phyloP scores from a whole-genome alignment of 2,329 filamentous ascomycete species.

The Exophiala xenobiotica region DNA sequence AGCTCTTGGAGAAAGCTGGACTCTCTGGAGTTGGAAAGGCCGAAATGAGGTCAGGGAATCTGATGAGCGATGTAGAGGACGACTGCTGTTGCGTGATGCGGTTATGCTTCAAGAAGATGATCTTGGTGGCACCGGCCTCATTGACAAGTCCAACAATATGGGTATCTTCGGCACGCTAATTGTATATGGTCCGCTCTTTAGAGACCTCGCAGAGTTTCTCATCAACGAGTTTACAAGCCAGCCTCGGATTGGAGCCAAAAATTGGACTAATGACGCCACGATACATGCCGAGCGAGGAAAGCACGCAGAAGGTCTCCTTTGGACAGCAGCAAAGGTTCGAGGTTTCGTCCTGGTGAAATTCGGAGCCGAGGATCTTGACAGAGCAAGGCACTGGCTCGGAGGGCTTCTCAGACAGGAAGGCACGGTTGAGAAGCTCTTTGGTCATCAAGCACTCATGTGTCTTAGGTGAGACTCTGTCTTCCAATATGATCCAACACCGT shows the following conservation, averaged over 20 bases:
- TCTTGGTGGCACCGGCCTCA: slow-evolving; percentile 36
- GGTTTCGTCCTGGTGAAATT: slow-evolving; percentile 92
- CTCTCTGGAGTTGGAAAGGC: slow-evolving; percentile 73
- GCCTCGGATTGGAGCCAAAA: slow-evolving; percentile 77
- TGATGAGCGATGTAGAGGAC: slow-evolving; percentile 53
- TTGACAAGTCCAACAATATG: slow-evolving; percentile 41
- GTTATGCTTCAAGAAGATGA: slow-evolving; percentile 67
- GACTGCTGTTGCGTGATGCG: slow-evolving; percentile 80
- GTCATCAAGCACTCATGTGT: slow-evolving; percentile 77
- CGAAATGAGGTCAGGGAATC: slow-evolving; percentile 71
- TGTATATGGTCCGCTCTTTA: slow-evolving; percentile 70
- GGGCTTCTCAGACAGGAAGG: slow-evolving; percentile 73
- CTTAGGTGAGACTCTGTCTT: slow-evolving; percentile 50
- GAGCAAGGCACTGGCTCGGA: slow-evolving; percentile 75
- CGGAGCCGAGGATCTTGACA: slow-evolving; percentile 77
- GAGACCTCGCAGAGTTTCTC: slow-evolving; percentile 69
- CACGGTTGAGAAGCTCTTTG: slow-evolving; percentile 69
- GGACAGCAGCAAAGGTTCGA: slow-evolving; percentile 77
- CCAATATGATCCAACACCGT: not conserved
- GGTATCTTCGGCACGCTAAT: slow-evolving; percentile 83
- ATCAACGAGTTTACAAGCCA: slow-evolving; percentile 73
- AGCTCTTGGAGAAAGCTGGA: slow-evolving; percentile 87
- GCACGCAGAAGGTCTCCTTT: slow-evolving; percentile 62
- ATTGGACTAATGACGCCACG: slow-evolving; percentile 56
- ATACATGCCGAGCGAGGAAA: slow-evolving; percentile 49